Evolutionary conservation across 140 eudicot species (phyloP).

Genomic region (Oenanthe javanica): DNA sequence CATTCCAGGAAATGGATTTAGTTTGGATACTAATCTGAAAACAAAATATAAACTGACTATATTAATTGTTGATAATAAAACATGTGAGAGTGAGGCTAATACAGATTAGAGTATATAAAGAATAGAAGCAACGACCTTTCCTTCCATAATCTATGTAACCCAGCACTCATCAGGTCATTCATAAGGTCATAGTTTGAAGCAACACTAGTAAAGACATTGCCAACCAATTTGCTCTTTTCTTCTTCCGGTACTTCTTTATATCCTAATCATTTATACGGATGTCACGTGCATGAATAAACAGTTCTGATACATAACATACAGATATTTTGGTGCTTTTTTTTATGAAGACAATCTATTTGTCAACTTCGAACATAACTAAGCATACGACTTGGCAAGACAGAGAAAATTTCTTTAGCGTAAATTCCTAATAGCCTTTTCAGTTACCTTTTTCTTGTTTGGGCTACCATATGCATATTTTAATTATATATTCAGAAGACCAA

Average conservation of each 20-base stretch:
- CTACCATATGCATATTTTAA: not conserved
- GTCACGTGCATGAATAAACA: not conserved
- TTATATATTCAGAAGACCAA: not conserved
- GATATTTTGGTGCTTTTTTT: not conserved
- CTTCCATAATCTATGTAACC: constrained; percentile 82
- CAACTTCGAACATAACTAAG: not conserved
- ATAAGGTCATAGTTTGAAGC: constrained; percentile 86
- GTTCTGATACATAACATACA: not conserved
- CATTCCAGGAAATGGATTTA: constrained; percentile 97
- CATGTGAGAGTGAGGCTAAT: no score
- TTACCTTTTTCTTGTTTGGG: not conserved
- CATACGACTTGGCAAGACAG: not conserved
- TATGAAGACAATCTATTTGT: not conserved
- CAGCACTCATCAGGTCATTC: constrained; percentile 98
- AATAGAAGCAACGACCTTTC: constrained; percentile 21
- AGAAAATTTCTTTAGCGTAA: not conserved
- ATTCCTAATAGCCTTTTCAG: not conserved
- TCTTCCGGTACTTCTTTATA: constrained; percentile 86
- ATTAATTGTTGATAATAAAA: not conserved
- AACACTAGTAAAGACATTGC: constrained; percentile 86
- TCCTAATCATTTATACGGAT: constrained; percentile 28
- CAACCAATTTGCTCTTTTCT: constrained; percentile 84
- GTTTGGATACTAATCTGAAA: constrained; percentile 68
- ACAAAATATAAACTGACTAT: not conserved
- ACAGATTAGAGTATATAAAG: constrained; percentile 7